Conservation (phyloP, 306 rosid genomes). For the Fragaria iinumae region DNA sequence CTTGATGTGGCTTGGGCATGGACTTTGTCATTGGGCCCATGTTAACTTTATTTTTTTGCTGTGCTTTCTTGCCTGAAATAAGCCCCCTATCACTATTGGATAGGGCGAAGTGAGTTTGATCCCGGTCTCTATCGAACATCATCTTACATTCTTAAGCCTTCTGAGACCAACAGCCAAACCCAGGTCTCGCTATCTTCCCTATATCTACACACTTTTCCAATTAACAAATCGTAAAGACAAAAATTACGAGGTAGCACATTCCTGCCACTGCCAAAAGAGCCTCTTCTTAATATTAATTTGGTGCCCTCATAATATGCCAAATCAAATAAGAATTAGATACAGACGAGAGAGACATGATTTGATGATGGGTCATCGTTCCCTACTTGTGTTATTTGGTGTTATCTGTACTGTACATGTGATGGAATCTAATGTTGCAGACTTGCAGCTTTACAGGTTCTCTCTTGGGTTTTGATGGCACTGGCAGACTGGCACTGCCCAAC, state of each 20-base stretch:
- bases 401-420: not conserved
- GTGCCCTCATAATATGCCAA: not conserved
- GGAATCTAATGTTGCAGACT: not conserved
- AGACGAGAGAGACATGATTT: not conserved
- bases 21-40: too few relatives aligned
- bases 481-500: constrained; percentile 12
- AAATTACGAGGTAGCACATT: not conserved
- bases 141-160: too few relatives aligned
- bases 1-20: too few relatives aligned
- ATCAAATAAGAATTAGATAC: not conserved
- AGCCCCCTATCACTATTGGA: too few relatives aligned
- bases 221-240: not conserved
- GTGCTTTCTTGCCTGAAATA: too few relatives aligned
- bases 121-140: too few relatives aligned
- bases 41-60: too few relatives aligned
- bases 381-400: not conserved
- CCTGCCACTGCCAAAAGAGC: not conserved
- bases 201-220: not conserved
- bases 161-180: too few relatives aligned
- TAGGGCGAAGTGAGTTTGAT: too few relatives aligned
- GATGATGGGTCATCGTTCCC: constrained; percentile 4
- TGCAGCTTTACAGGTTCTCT: constrained; percentile 13
- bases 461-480: constrained; percentile 1
- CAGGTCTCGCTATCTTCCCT: too few relatives aligned
- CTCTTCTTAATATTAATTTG: not conserved